These are phyloP conservation scores for Boletus vermiculosoides DNA, from an alignment of 768 basidiomycete species.

Conservation along the genomic window DNA sequence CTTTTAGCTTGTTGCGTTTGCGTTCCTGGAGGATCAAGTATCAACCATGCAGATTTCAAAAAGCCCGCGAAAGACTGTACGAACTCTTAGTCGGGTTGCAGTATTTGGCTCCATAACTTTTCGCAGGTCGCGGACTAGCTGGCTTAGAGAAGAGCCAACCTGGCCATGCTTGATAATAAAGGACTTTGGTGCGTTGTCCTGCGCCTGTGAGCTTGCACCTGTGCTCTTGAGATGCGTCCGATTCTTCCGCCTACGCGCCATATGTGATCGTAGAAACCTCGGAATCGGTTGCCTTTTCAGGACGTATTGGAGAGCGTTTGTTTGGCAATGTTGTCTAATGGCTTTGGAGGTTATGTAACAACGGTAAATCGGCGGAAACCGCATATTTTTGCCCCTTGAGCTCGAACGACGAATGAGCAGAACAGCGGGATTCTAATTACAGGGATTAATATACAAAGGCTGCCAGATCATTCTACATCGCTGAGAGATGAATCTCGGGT, in stretches of 20 bases:
- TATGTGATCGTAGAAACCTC: conserved; percentile 11
- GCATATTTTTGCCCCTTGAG: not conserved
- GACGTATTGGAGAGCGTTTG: conserved; percentile 11
- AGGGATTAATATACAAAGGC: conserved; percentile 6
- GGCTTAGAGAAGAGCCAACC: conserved; percentile 81
- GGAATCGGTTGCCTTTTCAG: conserved; percentile 22
- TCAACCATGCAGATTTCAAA: conserved; percentile 9
- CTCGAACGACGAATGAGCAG: too few relatives aligned
- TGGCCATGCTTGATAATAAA: conserved; percentile 97
- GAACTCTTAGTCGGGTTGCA: conserved; percentile 83
- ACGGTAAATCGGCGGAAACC: not conserved
- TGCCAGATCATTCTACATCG: conserved; percentile 12
- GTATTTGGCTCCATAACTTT: conserved; percentile 99
- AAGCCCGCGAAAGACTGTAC: conserved; percentile 15
- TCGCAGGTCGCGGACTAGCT: conserved; percentile 89
- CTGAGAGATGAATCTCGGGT: conserved; percentile 4
- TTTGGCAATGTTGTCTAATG: conserved; percentile 27
- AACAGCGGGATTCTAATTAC: conserved; percentile 3
- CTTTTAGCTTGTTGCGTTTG: conserved; percentile 85
- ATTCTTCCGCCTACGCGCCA: conserved; percentile 73
- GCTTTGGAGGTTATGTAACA: not conserved
- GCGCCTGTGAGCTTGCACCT: conserved; percentile 33
- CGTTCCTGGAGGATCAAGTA: conserved; percentile 64
- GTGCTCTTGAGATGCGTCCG: conserved; percentile 76
- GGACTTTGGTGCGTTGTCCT: conserved; percentile 68